These are phyloP conservation scores for Pleurozium schreberi DNA, from an alignment of 225 moss, liverwort and hornwort species.

Conservation along the genomic window DNA sequence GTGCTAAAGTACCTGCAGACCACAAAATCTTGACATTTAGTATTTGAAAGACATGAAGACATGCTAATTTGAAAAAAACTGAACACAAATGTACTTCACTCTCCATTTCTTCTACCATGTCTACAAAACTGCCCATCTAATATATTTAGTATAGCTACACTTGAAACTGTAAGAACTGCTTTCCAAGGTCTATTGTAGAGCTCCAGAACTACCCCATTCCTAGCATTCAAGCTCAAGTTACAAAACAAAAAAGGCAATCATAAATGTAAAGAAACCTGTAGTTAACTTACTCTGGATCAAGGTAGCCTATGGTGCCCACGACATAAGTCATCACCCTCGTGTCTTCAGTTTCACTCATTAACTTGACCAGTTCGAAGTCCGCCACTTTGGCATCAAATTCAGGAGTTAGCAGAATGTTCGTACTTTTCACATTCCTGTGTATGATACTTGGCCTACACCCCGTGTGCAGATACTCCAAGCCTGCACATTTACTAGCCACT, in stretches of 20 bases:
- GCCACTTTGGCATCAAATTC: background rate
- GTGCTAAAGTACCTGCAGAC: background rate
- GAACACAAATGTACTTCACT: background rate
- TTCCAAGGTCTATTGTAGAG: background rate
- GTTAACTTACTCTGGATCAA: background rate
- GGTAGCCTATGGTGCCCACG: rapidly evolving
- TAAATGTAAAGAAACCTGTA: background rate
- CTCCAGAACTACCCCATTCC: background rate
- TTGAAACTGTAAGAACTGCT: background rate
- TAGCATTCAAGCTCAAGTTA: background rate
- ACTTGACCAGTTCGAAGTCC: background rate
- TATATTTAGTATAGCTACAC: background rate
- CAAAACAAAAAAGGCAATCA: background rate
- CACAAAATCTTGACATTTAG: background rate
- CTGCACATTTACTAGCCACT: background rate
- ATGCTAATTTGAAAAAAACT: background rate
- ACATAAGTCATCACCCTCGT: no score
- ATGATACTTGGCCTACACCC: background rate
- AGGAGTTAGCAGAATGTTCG: background rate
- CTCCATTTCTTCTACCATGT: background rate
- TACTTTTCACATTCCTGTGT: background rate
- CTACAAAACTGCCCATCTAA: background rate
- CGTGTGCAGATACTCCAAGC: background rate
- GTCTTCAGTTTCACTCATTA: no score
- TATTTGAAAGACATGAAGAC: background rate